Conservation (phyloP, 257 asterid genomes). For the Verbascum thapsus region DNA sequence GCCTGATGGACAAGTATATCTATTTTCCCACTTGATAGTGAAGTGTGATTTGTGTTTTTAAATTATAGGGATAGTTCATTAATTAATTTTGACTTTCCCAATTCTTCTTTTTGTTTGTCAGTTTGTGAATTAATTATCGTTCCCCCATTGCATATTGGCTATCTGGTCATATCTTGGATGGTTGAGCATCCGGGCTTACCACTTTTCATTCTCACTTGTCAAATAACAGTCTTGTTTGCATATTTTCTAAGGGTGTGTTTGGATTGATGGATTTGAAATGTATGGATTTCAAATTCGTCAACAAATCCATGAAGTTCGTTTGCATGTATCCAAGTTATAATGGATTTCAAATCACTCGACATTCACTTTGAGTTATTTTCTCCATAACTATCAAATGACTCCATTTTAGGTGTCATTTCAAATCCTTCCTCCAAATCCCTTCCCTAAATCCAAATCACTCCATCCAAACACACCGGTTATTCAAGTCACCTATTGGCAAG, state of each 20-base stretch:
- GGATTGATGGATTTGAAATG: too few relatives aligned
- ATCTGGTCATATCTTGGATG: conserved; percentile 6
- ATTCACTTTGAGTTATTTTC: too few relatives aligned
- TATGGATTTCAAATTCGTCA: too few relatives aligned
- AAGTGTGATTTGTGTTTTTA: conserved; percentile 1
- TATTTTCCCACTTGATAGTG: conserved; percentile 19
- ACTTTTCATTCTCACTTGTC: neutral
- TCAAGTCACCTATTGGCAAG: conserved; percentile 6
- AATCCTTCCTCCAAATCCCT: too few relatives aligned
- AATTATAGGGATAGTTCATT: conserved; percentile 11
- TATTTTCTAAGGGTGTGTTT: neutral
- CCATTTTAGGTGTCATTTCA: too few relatives aligned
- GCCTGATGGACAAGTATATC: conserved; percentile 91
- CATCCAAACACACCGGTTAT: too few relatives aligned
- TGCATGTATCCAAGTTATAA: too few relatives aligned
- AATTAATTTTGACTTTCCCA: conserved; percentile 3
- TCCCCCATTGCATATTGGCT: neutral
- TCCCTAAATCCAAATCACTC: too few relatives aligned
- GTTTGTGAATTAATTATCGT: neutral
- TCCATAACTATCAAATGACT: too few relatives aligned
- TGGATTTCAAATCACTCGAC: too few relatives aligned
- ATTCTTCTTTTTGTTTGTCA: neutral
- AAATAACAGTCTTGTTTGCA: conserved; percentile 6
- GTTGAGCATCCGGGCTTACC: neutral
- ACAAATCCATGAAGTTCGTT: too few relatives aligned